phyloP scores from a whole-genome alignment of 192 early-diverging fungal species.

The Coemansia sp. region DNA sequence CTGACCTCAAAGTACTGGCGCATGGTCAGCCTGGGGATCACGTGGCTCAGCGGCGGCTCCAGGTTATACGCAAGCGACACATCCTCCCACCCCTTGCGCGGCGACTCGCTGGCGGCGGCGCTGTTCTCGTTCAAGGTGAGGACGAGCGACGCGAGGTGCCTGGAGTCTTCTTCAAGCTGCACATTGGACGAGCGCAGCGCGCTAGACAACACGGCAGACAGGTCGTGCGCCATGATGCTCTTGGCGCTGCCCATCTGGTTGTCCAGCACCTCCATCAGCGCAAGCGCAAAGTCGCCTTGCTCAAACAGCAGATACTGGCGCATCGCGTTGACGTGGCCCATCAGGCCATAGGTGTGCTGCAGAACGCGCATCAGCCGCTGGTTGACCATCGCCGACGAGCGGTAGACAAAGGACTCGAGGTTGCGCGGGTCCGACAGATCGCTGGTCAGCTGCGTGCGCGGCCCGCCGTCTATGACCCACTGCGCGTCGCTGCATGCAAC shows the following conservation, averaged over 20 bases:
- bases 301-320: constrained; percentile 89
- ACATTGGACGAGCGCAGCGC: constrained; percentile 89
- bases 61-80: constrained; percentile 90
- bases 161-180: constrained; percentile 82
- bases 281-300: constrained; percentile 94
- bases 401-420: constrained; percentile 76
- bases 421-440: constrained; percentile 63
- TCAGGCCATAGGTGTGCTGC: constrained; percentile 76
- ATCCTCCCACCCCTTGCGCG: constrained; percentile 88
- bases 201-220: constrained; percentile 82
- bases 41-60: constrained; percentile 80
- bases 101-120: constrained; percentile 28
- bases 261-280: constrained; percentile 81
- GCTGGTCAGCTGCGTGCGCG: constrained; percentile 48
- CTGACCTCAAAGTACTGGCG: constrained; percentile 80
- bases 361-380: constrained; percentile 78
- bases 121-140: constrained; percentile 35
- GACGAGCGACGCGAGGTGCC: constrained; percentile 62
- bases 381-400: constrained; percentile 71
- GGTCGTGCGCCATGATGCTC: constrained; percentile 83
- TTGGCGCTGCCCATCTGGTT: constrained; percentile 62
- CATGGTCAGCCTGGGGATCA: constrained; percentile 76
- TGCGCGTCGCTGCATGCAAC: constrained; percentile 66
- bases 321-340: constrained; percentile 83
- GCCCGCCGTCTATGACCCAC: constrained; percentile 54